A percentile compares a stretch with the other conserved stretches of the same genome.
These are phyloP conservation scores for Quercus lobata DNA, from an alignment of 331 rosid species.

Conservation along the genomic window DNA sequence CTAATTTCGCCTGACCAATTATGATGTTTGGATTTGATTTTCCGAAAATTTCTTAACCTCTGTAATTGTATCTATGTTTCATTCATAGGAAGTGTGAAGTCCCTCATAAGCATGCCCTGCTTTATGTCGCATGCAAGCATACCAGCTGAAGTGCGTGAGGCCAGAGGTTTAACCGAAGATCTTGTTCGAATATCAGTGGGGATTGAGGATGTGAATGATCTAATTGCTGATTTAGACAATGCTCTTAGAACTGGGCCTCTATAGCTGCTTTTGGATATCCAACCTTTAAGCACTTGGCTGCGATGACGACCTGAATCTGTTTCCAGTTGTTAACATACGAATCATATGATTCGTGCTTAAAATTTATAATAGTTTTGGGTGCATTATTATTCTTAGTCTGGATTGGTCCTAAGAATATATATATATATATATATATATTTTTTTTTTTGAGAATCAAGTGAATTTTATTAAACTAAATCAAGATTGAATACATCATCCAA, in stretches of 20 bases:
- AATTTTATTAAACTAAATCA: too few species aligned
- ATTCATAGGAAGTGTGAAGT: conserved; percentile 73
- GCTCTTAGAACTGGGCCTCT: conserved; percentile 74
- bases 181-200: conserved; percentile 92
- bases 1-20: background rate
- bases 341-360: background rate
- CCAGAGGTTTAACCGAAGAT: conserved; percentile 90
- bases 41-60: background rate
- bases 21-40: background rate
- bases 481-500: too few species aligned
- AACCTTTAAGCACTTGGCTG: too few species aligned
- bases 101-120: conserved; percentile 84
- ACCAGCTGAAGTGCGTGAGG: conserved; percentile 74
- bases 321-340: background rate
- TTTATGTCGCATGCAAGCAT: conserved; percentile 97
- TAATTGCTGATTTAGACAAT: conserved; percentile 62
- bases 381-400: too few species aligned
- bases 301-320: background rate
- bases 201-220: conserved; percentile 84
- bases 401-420: too few species aligned
- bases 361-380: too few species aligned
- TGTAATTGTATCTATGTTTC: background rate
- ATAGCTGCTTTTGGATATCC: background rate
- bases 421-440: too few species aligned
- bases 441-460: too few species aligned